A percentile compares a stretch with the other conserved stretches of the same genome.
Conservation (phyloP, 257 asterid species). For the Penstemon davidsonii region DNA sequence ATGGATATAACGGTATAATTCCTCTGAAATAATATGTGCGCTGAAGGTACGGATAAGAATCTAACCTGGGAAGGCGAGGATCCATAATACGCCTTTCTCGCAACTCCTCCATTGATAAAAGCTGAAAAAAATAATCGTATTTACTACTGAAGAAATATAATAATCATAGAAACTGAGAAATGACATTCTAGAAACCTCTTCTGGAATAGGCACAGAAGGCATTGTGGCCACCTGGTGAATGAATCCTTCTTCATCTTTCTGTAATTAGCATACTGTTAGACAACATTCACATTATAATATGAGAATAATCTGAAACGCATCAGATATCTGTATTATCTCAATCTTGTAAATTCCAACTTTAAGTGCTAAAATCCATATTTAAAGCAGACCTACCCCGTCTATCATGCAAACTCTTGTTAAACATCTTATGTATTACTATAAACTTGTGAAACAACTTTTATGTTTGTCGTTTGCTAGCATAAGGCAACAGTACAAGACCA, state of each 20-base stretch:
- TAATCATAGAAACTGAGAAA: slow-evolving; percentile 19
- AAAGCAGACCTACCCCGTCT: slow-evolving; percentile 11
- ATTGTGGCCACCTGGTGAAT: slow-evolving; percentile 72
- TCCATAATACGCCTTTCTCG: slow-evolving; percentile 79
- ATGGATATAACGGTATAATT: too few relatives aligned
- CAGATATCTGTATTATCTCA: slow-evolving; percentile 14
- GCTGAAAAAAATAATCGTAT: slow-evolving; percentile 48
- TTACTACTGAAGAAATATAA: slow-evolving; percentile 17
- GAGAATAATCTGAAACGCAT: slow-evolving; percentile 8
- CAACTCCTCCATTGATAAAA: slow-evolving; percentile 84
- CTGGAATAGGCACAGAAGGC: slow-evolving; percentile 83
- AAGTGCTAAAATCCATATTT: slow-evolving; percentile 5
- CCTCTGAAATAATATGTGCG: neutral
- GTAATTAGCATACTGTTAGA: slow-evolving; percentile 27
- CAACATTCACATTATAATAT: slow-evolving; percentile 17
- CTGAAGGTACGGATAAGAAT: slow-evolving; percentile 19
- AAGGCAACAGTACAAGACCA: neutral
- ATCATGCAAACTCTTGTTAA: neutral
- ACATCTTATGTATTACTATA: neutral
- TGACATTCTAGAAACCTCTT: slow-evolving; percentile 50
- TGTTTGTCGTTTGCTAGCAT: neutral
- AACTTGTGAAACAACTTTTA: neutral
- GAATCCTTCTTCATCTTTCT: slow-evolving; percentile 88
- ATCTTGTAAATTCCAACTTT: slow-evolving; percentile 12
- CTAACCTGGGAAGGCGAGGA: slow-evolving; percentile 94